These are phyloP conservation scores for Apiotrichum gracile DNA, from an alignment of 1,284 basidiomycete genomes.

Conservation along the genomic window DNA sequence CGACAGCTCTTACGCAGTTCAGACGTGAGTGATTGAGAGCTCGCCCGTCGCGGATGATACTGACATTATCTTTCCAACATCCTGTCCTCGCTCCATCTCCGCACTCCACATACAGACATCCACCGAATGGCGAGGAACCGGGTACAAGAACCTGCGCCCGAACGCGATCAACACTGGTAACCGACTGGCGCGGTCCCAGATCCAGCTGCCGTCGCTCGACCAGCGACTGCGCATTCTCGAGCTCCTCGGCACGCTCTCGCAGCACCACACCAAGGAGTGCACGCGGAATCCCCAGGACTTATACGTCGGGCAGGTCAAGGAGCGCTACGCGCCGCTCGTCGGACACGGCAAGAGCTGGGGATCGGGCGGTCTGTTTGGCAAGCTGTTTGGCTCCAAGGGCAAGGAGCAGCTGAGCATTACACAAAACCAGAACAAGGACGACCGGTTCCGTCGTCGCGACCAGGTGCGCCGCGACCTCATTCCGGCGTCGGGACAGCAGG, in stretches of 20 bases:
- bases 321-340: conserved; percentile 73
- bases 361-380: conserved; percentile 53
- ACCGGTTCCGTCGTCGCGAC: conserved; percentile 48
- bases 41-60: too few species aligned
- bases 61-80: too few species aligned
- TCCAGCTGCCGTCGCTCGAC: conserved; percentile 58
- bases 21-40: neutral
- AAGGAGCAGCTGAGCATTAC: conserved; percentile 21
- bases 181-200: conserved; percentile 31
- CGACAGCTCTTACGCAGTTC: neutral
- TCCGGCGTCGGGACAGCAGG: conserved; percentile 44
- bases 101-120: neutral
- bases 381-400: conserved; percentile 12
- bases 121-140: conserved; percentile 7
- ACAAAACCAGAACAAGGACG: conserved; percentile 18
- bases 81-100: neutral
- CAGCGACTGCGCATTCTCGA: conserved; percentile 79
- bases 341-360: conserved; percentile 62
- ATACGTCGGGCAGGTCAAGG: conserved; percentile 73
- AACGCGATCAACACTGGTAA: conserved; percentile 16
- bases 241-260: conserved; percentile 73
- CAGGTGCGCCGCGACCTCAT: conserved; percentile 46
- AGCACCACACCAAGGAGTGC: conserved; percentile 86
- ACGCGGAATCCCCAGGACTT: conserved; percentile 72
- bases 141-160: conserved; percentile 7